Evolutionary conservation across 768 basidiomycete genomes (phyloP).

Genomic region (Auriscalpium vulgare): DNA sequence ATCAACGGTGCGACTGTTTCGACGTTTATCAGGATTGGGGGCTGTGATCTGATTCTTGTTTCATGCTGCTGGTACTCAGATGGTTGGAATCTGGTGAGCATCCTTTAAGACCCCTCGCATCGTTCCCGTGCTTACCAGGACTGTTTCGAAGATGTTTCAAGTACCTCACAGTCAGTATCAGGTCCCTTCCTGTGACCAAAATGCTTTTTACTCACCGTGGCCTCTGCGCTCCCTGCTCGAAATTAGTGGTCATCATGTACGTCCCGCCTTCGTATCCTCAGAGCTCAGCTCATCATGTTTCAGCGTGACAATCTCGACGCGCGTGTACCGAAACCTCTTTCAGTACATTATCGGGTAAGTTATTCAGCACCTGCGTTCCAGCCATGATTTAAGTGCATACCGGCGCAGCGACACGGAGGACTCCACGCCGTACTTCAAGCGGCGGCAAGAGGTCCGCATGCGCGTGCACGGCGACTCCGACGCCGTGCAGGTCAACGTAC

Average conservation of each 20-base stretch:
- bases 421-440: background rate
- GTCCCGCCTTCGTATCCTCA: background rate
- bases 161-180: conserved; percentile 12
- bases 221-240: background rate
- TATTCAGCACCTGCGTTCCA: background rate
- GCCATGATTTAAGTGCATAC: background rate
- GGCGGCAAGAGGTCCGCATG: conserved; percentile 2
- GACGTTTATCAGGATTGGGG: background rate
- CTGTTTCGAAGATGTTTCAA: conserved; percentile 11
- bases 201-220: background rate
- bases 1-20: conserved; percentile 4
- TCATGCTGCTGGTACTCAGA: background rate
- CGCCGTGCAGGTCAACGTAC: conserved; percentile 9
- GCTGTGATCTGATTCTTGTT: background rate
- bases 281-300: background rate
- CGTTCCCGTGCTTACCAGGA: too few species aligned
- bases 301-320: conserved; percentile 11
- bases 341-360: conserved; percentile 12
- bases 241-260: conserved; percentile 13
- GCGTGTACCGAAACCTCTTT: conserved; percentile 13
- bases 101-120: too few species aligned
- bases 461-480: background rate
- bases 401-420: conserved; percentile 2
- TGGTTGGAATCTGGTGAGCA: conserved; percentile 11
- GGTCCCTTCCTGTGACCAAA: background rate